Evolutionary conservation across 306 rosid species (phyloP).

Genomic region (Malus sieversii): DNA sequence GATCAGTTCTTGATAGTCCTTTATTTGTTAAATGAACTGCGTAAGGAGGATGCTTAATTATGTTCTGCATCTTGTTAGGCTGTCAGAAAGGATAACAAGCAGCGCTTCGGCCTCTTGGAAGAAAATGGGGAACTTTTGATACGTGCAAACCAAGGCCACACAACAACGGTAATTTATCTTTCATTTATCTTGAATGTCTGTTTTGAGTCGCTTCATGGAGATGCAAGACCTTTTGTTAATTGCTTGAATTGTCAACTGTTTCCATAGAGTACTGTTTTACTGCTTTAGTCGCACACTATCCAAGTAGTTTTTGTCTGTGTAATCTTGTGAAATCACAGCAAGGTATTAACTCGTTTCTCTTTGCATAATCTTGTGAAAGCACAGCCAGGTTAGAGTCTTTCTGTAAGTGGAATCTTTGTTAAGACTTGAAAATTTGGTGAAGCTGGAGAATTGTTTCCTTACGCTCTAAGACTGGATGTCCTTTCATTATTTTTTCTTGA

Average conservation of each 20-base stretch:
- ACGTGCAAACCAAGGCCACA: conserved; percentile 95
- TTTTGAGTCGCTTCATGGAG: neutral
- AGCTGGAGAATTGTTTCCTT: neutral
- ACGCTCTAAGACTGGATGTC: neutral
- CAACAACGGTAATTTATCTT: conserved; percentile 41
- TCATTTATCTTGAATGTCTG: neutral
- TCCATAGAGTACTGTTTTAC: neutral
- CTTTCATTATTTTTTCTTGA: neutral
- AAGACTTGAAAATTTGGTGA: neutral
- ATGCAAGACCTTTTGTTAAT: neutral
- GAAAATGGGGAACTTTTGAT: conserved; percentile 72
- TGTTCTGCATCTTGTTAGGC: conserved; percentile 47
- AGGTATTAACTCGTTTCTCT: neutral
- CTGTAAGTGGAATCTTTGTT: neutral
- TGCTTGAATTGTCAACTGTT: neutral
- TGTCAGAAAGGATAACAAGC: conserved; percentile 78
- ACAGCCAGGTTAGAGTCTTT: neutral
- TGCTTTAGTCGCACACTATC: neutral
- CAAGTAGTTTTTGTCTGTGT: neutral
- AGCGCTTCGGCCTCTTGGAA: conserved; percentile 75
- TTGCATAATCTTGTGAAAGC: neutral
- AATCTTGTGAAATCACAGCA: neutral
- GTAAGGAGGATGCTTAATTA: neutral
- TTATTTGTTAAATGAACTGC: neutral
- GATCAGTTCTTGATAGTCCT: neutral